Evolutionary conservation across 169 alveolate species (phyloP).

Genomic region (Plasmodium vivax): DNA sequence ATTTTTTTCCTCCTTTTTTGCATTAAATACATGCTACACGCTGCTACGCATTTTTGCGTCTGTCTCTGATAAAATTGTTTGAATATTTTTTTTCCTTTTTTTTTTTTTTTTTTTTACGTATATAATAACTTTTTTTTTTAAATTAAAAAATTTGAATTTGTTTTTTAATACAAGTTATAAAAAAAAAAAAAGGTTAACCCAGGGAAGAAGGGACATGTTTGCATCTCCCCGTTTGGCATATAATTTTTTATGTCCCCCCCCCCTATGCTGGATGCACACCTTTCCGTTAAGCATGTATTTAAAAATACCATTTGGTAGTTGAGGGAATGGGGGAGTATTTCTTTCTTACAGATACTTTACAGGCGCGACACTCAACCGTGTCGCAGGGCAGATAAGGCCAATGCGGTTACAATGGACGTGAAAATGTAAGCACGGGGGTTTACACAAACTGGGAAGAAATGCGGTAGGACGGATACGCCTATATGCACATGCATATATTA

Average conservation of each 20-base stretch:
- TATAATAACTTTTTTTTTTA: constrained; percentile 6
- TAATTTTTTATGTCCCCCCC: background rate
- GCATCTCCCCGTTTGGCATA: background rate
- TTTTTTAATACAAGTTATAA: background rate
- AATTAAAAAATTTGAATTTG: constrained; percentile 13
- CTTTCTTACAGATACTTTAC: background rate
- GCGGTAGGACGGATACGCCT: background rate
- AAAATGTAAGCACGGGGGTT: background rate
- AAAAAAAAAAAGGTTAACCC: background rate
- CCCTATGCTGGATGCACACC: background rate
- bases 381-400: background rate
- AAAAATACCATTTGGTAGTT: background rate
- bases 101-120: background rate
- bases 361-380: background rate
- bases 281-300: background rate
- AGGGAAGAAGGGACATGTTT: background rate
- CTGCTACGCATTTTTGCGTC: background rate
- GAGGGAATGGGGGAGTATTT: background rate
- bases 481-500: background rate
- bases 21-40: background rate
- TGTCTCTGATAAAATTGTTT: constrained; percentile 11
- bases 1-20: background rate
- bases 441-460: background rate
- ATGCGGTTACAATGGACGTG: background rate
- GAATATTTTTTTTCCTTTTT: background rate